phyloP scores from a whole-genome alignment of 495 filamentous ascomycete genomes.

The Talaromyces borbonicus region DNA sequence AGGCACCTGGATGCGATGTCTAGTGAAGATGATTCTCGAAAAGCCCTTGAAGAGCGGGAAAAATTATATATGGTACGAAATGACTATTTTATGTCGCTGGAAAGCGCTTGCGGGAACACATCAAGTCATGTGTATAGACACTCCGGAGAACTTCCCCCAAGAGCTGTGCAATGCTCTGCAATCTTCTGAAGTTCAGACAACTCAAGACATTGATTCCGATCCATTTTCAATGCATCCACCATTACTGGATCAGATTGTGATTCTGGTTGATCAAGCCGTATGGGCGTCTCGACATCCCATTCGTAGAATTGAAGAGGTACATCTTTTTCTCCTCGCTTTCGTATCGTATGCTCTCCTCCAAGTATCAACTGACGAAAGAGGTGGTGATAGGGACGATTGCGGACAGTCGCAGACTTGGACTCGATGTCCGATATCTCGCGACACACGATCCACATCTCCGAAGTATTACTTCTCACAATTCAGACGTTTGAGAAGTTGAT shows the following conservation, averaged over 20 bases:
- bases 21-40: conserved; percentile 6
- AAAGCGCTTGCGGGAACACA: not conserved
- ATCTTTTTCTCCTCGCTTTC: not conserved
- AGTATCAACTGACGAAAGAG: not conserved
- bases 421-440: conserved; percentile 37
- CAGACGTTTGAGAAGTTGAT: conserved; percentile 27
- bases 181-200: not conserved
- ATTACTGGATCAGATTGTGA: conserved; percentile 6
- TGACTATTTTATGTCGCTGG: conserved; percentile 4
- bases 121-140: conserved; percentile 3
- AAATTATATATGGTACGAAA: conserved; percentile 7
- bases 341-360: no score
- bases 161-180: not conserved
- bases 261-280: conserved; percentile 16
- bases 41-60: not conserved
- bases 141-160: not conserved
- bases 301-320: conserved; percentile 15
- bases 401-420: conserved; percentile 23
- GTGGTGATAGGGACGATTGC: conserved; percentile 1
- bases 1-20: conserved; percentile 7
- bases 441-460: conserved; percentile 38
- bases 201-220: not conserved
- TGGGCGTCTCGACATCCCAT: conserved; percentile 19
- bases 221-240: conserved; percentile 5
- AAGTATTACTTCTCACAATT: conserved; percentile 29